Base-by-base conservation (phyloP, 164 flowering plant species). In the Malania oleifera region DNA sequence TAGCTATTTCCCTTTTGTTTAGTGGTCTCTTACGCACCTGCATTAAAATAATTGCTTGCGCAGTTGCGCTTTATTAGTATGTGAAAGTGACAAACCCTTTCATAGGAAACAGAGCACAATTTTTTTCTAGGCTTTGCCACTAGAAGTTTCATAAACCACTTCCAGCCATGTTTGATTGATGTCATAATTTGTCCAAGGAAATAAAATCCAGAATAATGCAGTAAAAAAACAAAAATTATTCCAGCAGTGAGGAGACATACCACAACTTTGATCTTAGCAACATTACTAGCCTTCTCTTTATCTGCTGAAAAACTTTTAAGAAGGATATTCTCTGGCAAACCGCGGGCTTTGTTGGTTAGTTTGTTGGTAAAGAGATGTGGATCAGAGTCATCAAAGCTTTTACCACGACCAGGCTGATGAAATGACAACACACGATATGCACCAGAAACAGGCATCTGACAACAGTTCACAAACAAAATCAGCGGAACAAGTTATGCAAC, bases 11-110 rank as follows among this genome's bases (percentile, higher is more conserved):
- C 73, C 75, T 87, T 66, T 78, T 82, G 67, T 91, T 91, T 7
- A 87, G 71, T 14, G 97, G 96, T 43, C 97, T 81, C 77, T 91
- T 91, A 28, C 97, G 82, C 54, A 91, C 97, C 96, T 86, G 77
- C 75, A 80, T 24, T 29, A 18, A 64, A 27, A 58, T 31, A 40
- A 26, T 18, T 7, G 55, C 3, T 6, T 47, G 18, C 49, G 2
- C 1, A 40, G 22, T 28, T 48, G 11, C 13, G 26, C 43, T 55
- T 14, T 62, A 26, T 22, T 22, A 3, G 27, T 31, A n/a, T n/a
- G n/a, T n/a, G n/a, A n/a, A n/a, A n/a, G n/a, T n/a, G n/a, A n/a
- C n/a, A n/a, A n/a, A n/a, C 35, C 35, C 35, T 31, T 4, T 4
- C 6, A 31, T 31, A 31, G 4, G 35, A 31, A 31, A 31, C 35